Conservation (phyloP, 208 protist species). For the Leishmania aethiopica region DNA sequence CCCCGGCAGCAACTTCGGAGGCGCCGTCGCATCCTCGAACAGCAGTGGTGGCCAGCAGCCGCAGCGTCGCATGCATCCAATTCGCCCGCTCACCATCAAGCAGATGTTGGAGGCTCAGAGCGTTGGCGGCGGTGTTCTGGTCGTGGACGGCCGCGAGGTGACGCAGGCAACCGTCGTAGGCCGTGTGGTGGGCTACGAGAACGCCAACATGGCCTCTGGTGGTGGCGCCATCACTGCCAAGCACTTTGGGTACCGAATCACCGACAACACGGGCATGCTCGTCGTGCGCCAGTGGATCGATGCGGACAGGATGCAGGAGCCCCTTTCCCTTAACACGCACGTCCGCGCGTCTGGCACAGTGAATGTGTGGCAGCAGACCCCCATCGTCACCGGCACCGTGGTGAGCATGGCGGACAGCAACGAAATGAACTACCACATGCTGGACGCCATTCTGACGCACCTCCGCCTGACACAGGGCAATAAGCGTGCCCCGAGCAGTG, state of each 20-base stretch:
- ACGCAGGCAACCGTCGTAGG: slow-evolving; percentile 88
- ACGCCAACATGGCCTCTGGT: slow-evolving; percentile 48
- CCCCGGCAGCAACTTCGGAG: slow-evolving; percentile 42
- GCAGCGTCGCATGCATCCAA: slow-evolving; percentile 83
- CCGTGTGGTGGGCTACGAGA: slow-evolving; percentile 83
- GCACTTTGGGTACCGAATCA: slow-evolving; percentile 86
- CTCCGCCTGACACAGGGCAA: slow-evolving; percentile 80
- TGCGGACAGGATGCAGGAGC: slow-evolving; percentile 57
- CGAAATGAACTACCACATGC: slow-evolving; percentile 88
- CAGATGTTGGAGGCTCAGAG: slow-evolving; percentile 84
- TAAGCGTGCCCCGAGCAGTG: slow-evolving; percentile 27
- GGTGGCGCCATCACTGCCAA: slow-evolving; percentile 82
- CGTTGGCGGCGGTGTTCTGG: slow-evolving; percentile 85
- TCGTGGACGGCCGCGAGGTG: slow-evolving; percentile 87
- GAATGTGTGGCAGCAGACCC: slow-evolving; percentile 87
- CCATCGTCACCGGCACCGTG: slow-evolving; percentile 86
- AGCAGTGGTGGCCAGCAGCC: slow-evolving; percentile 33
- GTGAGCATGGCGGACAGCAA: slow-evolving; percentile 85
- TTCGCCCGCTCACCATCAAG: slow-evolving; percentile 90
- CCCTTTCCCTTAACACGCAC: slow-evolving; percentile 75
- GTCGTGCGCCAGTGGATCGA: slow-evolving; percentile 88
- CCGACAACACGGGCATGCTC: slow-evolving; percentile 84
- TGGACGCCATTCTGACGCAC: slow-evolving; percentile 89
- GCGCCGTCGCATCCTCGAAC: slow-evolving; percentile 4
- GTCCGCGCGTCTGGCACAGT: slow-evolving; percentile 85